Evolutionary conservation across 2,329 filamentous ascomycete genomes (phyloP), one percentile per base, ranked within the genome.

Genomic region (Exophiala aquamarina): DNA sequence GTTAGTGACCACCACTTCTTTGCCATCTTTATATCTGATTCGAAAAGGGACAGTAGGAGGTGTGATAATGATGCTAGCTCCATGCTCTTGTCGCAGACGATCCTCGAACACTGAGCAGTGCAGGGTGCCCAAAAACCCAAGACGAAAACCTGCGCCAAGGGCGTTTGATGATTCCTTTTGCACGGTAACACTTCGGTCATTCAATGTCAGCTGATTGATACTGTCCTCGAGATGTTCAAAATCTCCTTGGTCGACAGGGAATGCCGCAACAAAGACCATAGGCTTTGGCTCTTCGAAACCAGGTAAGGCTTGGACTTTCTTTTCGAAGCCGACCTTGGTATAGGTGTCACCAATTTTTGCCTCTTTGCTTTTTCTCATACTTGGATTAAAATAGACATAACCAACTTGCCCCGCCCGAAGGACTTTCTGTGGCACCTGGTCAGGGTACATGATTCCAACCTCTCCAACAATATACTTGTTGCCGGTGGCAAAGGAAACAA

Each of bases 101-200:
- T 98, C 93, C 69, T 98, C 91, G 60, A 98, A 98, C 3, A 98
- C 93, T n/a, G 91, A 97, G 70, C 93, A 97, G 67, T 98, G 93
- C 38, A 98, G 74, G 10, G 91, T 97, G n/a, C 93, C 93, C 3
- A 98, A 71, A 63, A 98, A 98, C 0, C 93, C 93, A 9, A 98
- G 73, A 36, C 93, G 84, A 86, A 93, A 98, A 2, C 93, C 93
- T 1, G 92, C 88, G 1, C 93, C 93, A 0, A 98, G 75, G 1
- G 93, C 93, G 63, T 97, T 90, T 0, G 91, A 96, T 19, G 88
- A 89, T 64, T 97, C 93, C 65, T 97, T 97, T 59, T 91, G 87
- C 37, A 97, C 74, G 3, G 90, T 95, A 23, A 98, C 89, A 64
- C 90, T 95, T 49, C 93, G 84, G 66, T 98, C 93, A 65, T 98